Evolutionary conservation across 73 alveolate genomes (phyloP).

Genomic region (Effrenium voratum): DNA sequence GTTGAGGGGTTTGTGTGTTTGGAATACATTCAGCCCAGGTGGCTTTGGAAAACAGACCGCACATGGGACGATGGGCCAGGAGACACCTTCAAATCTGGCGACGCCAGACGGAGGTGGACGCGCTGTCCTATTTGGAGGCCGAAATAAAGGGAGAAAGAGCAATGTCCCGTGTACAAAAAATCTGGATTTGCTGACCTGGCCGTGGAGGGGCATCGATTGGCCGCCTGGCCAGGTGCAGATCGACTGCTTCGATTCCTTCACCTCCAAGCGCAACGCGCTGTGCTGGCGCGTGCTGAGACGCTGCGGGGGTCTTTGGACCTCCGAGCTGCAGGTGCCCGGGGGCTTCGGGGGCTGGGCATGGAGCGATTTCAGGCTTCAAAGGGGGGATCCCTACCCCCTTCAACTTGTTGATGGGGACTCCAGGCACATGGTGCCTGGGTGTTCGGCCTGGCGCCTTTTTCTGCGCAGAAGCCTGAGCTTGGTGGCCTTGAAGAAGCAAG

Average conservation of each 20-base stretch:
- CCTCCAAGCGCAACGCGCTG: constrained; percentile 68
- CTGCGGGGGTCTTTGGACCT: constrained; percentile 33
- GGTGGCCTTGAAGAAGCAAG: background rate
- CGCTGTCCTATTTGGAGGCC: constrained; percentile 38
- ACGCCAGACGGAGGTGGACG: constrained; percentile 30
- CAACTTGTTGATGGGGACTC: too few species aligned
- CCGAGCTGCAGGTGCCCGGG: constrained; percentile 30
- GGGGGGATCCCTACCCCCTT: background rate
- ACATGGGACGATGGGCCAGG: background rate
- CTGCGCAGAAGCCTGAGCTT: background rate
- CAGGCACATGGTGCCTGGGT: too few species aligned
- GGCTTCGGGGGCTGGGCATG: background rate
- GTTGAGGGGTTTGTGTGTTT: background rate
- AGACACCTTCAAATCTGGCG: constrained; percentile 63
- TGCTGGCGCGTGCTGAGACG: constrained; percentile 92
- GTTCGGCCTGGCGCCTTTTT: background rate
- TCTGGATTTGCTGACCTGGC: background rate
- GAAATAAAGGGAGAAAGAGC: background rate
- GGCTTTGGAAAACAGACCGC: background rate
- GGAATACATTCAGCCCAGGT: background rate
- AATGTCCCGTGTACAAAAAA: background rate
- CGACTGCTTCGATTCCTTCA: constrained; percentile 82
- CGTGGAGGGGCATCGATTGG: background rate
- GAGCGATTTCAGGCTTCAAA: background rate
- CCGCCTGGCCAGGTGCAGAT: constrained; percentile 52